Conservation (phyloP, 768 basidiomycete species). For the Melanogaster broomeanus region DNA sequence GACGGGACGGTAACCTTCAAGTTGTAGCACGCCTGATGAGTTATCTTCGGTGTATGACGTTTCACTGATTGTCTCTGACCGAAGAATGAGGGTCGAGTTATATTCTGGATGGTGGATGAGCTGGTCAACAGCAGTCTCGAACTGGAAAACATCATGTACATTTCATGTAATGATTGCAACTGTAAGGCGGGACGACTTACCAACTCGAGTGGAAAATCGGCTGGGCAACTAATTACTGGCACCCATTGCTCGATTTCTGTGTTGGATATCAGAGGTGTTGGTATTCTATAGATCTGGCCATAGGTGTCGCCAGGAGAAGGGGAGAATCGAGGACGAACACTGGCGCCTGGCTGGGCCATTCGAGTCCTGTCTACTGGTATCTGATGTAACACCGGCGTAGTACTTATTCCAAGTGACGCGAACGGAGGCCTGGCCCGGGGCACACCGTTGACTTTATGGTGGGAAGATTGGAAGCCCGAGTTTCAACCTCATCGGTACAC, state of each 20-base stretch:
- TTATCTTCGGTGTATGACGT: constrained; percentile 31
- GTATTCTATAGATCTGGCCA: not conserved
- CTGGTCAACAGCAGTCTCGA: constrained; percentile 68
- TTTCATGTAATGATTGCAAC: not conserved
- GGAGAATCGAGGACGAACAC: constrained; percentile 23
- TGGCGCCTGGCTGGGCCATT: not conserved
- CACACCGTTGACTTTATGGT: too few relatives aligned
- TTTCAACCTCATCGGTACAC: too few relatives aligned
- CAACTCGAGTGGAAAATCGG: constrained; percentile 43
- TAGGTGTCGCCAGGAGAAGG: constrained; percentile 20
- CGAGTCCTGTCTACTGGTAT: not conserved
- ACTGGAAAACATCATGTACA: constrained; percentile 44
- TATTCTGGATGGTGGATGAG: constrained; percentile 89
- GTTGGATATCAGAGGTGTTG: not conserved
- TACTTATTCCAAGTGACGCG: too few relatives aligned
- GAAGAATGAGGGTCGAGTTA: constrained; percentile 87
- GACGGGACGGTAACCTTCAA: constrained; percentile 43
- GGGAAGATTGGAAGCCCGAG: too few relatives aligned
- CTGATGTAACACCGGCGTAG: too few relatives aligned
- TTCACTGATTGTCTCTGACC: constrained; percentile 65
- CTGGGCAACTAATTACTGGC: constrained; percentile 42
- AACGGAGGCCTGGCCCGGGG: too few relatives aligned
- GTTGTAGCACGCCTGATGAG: constrained; percentile 6
- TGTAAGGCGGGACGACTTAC: constrained; percentile 30
- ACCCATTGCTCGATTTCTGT: constrained; percentile 19